Percentiles rank a stretch among this genome's conserved stretches.
phyloP scores from a whole-genome alignment of 1,139 yeast genomes.

The Lodderomyces pseudojiufengensis region DNA sequence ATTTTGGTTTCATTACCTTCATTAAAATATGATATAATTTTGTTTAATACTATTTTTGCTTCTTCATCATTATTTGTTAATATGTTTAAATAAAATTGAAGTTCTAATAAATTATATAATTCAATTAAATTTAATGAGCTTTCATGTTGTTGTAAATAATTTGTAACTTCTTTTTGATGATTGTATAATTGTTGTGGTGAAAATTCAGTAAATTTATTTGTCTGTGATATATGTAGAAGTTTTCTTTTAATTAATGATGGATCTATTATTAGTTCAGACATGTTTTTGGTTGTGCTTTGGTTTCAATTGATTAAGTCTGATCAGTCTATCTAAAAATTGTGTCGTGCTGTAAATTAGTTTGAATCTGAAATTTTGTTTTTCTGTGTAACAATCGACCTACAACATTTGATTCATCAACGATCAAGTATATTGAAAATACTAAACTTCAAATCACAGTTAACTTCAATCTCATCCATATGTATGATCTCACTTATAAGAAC shows the following conservation, averaged over 20 bases:
- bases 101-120: constrained; percentile 59
- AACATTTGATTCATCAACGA: too few species aligned
- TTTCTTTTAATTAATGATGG: constrained; percentile 20
- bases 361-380: too few species aligned
- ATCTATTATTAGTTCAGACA: constrained; percentile 8
- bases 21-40: constrained; percentile 63
- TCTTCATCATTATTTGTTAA: constrained; percentile 65
- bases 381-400: too few species aligned
- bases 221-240: constrained; percentile 22
- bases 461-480: too few species aligned
- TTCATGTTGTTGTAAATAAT: constrained; percentile 26
- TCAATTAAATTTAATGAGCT: constrained; percentile 44
- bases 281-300: not conserved
- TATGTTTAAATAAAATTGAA: constrained; percentile 66
- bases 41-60: constrained; percentile 63
- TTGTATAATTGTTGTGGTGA: constrained; percentile 31
- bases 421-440: too few species aligned
- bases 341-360: too few species aligned
- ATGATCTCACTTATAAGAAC: too few species aligned
- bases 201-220: constrained; percentile 36
- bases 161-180: constrained; percentile 30
- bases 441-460: too few species aligned
- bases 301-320: too few species aligned
- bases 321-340: too few species aligned
- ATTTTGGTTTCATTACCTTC: constrained; percentile 3